Conservation (phyloP, 106 monocot species). For the Xerophyta viscosa region DNA sequence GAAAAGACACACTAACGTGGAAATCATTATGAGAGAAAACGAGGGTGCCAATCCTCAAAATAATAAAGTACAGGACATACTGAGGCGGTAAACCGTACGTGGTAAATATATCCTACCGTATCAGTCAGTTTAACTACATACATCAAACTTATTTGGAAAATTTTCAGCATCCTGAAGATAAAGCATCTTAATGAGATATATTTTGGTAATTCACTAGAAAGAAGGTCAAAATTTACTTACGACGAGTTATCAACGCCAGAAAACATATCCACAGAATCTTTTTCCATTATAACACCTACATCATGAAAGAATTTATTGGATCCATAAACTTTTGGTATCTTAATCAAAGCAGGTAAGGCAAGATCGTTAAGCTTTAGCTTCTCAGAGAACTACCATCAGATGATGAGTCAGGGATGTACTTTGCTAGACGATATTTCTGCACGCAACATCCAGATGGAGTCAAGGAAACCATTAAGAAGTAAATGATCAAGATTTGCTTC, state of each 20-base stretch:
- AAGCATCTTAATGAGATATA: neutral
- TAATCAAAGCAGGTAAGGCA: neutral
- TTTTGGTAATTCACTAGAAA: neutral
- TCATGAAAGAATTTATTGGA: conserved; percentile 1
- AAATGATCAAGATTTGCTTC: neutral
- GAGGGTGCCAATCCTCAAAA: too few relatives aligned
- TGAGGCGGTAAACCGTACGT: too few relatives aligned
- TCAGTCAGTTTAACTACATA: too few relatives aligned
- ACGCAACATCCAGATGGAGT: conserved; percentile 7
- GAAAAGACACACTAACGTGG: too few relatives aligned
- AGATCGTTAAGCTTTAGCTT: neutral
- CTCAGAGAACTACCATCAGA: conserved; percentile 53
- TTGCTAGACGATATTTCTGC: conserved; percentile 95
- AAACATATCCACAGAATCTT: conserved; percentile 43
- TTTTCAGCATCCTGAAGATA: too few relatives aligned
- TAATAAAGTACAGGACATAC: too few relatives aligned
- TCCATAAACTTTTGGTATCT: neutral
- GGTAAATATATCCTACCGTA: too few relatives aligned
- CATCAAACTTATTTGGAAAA: too few relatives aligned
- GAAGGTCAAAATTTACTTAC: conserved; percentile 38
- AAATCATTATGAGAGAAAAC: too few relatives aligned
- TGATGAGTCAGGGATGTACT: conserved; percentile 80
- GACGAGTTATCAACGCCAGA: conserved; percentile 71
- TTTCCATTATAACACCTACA: conserved; percentile 59
- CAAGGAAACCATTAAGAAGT: neutral